Conservation (phyloP, 192 early-diverging fungal genomes). For the Spizellomyces punctatus region DNA sequence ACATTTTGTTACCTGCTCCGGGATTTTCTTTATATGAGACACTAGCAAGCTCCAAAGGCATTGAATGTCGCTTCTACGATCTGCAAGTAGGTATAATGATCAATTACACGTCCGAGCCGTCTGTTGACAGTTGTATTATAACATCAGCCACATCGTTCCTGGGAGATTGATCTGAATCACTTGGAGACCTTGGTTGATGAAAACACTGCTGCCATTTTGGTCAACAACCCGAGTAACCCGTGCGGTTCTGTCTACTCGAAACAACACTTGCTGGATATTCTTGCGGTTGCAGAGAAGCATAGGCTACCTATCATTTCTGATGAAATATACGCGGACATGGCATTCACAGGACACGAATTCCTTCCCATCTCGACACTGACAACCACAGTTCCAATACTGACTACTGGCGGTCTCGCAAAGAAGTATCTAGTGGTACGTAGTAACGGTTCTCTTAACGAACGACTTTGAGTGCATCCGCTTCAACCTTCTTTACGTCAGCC, state of each 20-base stretch:
- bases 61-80: slow-evolving; percentile 81
- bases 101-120: not conserved
- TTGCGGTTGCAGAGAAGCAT: slow-evolving; percentile 72
- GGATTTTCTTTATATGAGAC: slow-evolving; percentile 89
- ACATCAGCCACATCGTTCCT: slow-evolving; percentile 69
- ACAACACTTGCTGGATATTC: slow-evolving; percentile 70
- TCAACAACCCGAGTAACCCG: slow-evolving; percentile 88
- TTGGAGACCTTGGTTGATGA: slow-evolving; percentile 80
- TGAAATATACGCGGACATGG: slow-evolving; percentile 92
- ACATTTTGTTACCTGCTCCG: slow-evolving; percentile 83
- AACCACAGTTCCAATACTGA: slow-evolving; percentile 78
- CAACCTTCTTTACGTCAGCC: slow-evolving; percentile 37
- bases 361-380: slow-evolving; percentile 63
- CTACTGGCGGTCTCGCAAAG: slow-evolving; percentile 86
- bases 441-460: not conserved
- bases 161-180: slow-evolving; percentile 83
- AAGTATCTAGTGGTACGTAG: slow-evolving; percentile 67
- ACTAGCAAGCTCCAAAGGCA: slow-evolving; percentile 50
- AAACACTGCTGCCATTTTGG: slow-evolving; percentile 76
- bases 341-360: slow-evolving; percentile 59
- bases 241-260: slow-evolving; percentile 85
- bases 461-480: too few species aligned
- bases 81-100: slow-evolving; percentile 38
- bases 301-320: slow-evolving; percentile 84
- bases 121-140: not conserved